Evolutionary conservation across 2,329 filamentous ascomycete genomes (phyloP), one percentile per base, ranked within the genome.

Genomic region (Pseudogymnoascus sp.): DNA sequence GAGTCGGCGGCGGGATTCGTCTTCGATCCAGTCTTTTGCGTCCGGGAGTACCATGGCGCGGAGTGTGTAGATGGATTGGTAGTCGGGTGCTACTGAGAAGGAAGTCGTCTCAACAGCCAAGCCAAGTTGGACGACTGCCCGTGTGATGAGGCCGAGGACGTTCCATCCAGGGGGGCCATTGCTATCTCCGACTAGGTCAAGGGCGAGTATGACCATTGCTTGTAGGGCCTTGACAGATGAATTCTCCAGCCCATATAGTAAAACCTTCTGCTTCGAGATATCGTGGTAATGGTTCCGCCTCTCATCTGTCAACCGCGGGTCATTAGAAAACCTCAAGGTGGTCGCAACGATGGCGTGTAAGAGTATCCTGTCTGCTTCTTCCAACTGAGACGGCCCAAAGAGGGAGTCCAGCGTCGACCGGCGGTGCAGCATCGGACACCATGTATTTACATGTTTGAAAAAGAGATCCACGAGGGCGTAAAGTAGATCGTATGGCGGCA

Each of bases 121-220:
- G 0, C 93, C 93, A 1, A 96, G 79, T 73, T 96, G 92, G 1
- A 96, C 91, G 1, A 96, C 91, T 5, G 90, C 92, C 18, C 93
- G 85, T 1, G 91, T 93, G 66, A 96, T 96, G 60, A 96, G 77
- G 5, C 93, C 92, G 74, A 96, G 85, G 64, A 96, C 82, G 71
- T 96, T 96, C 92, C 92, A 96, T 2, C 91, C 92, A 0, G 92
- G 91, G 1, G 92, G 92, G 0, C 93, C 93, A 72, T 96, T 96
- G 38, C 91, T 92, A 69, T 85, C 90, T 7, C 93, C 93, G 34
- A 91, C 88, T 23, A 96, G 82, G 71, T 96, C 92, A 9, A 96
- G 77, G 0, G 92, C 90, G 4, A 96, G 79, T 60, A 96, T 95
- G 1, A 96, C 90, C 5, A 96, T 79, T 4, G 93, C 92, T 72